Evolutionary conservation across 192 early-diverging fungal genomes (phyloP).

Genomic region (Coemansia sp.): DNA sequence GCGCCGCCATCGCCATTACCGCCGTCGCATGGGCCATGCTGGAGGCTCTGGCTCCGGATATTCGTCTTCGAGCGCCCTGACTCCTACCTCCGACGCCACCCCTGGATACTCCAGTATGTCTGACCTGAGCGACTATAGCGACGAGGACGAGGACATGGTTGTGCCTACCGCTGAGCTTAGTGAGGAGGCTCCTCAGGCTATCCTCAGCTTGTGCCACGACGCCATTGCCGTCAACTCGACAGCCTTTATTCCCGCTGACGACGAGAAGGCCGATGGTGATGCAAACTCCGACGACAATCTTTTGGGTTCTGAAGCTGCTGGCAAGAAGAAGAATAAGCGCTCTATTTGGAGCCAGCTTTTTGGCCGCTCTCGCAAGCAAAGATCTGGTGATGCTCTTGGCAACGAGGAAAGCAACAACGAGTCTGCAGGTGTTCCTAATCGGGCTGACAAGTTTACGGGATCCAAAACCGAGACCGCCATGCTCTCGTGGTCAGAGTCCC

Average conservation of each 20-base stretch:
- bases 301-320: conserved; percentile 7
- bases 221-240: conserved; percentile 80
- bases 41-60: conserved; percentile 19
- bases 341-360: conserved; percentile 17
- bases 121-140: conserved; percentile 47
- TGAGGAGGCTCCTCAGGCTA: conserved; percentile 42
- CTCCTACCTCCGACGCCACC: conserved; percentile 34
- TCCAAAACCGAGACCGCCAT: conserved; percentile 96
- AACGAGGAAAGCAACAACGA: conserved; percentile 27
- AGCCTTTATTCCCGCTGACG: conserved; percentile 56
- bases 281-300: conserved; percentile 25
- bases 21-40: conserved; percentile 34
- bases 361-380: conserved; percentile 5
- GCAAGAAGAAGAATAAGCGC: conserved; percentile 5
- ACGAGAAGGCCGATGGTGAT: conserved; percentile 4
- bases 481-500: conserved; percentile 68
- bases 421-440: conserved; percentile 8
- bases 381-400: background rate
- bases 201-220: conserved; percentile 59
- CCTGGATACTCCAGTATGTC: conserved; percentile 43
- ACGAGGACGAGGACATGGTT: conserved; percentile 48
- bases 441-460: conserved; percentile 63
- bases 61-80: conserved; percentile 49
- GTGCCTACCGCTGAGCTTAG: conserved; percentile 52
- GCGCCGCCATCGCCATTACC: conserved; percentile 41